These are phyloP conservation scores for Aspergillus jensenii DNA, from an alignment of 2,329 filamentous ascomycete genomes.

Conservation along the genomic window DNA sequence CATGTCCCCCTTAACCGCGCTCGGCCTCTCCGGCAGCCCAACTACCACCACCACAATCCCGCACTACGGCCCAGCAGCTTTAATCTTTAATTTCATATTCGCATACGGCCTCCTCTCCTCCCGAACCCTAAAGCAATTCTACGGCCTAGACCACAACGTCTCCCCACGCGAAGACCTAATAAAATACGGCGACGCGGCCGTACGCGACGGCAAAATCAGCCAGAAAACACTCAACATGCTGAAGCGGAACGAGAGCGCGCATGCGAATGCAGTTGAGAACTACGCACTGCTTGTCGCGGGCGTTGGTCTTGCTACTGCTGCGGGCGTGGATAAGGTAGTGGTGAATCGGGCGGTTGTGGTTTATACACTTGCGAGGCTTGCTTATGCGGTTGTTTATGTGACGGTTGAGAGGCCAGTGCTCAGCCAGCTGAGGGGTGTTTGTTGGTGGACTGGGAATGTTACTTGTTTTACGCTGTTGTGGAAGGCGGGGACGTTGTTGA, in stretches of 20 bases:
- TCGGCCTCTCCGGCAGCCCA: slow-evolving; percentile 20
- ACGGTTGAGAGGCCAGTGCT: slow-evolving; percentile 35
- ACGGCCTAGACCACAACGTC: slow-evolving; percentile 49
- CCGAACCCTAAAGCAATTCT: slow-evolving; percentile 43
- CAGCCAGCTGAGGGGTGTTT: slow-evolving; percentile 37
- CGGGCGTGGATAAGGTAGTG: slow-evolving; percentile 34
- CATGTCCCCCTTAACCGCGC: slow-evolving; percentile 26
- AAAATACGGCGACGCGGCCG: slow-evolving; percentile 47
- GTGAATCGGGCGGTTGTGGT: slow-evolving; percentile 42
- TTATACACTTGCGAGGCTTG: slow-evolving; percentile 45
- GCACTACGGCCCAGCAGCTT: slow-evolving; percentile 25
- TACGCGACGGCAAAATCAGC: slow-evolving; percentile 46
- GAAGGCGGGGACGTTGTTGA: slow-evolving; percentile 17
- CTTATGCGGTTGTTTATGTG: slow-evolving; percentile 44
- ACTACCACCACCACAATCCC: slow-evolving; percentile 7
- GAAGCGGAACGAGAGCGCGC: slow-evolving; percentile 46
- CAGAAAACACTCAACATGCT: slow-evolving; percentile 44
- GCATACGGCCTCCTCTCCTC: slow-evolving; percentile 47
- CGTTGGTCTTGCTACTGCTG: slow-evolving; percentile 41
- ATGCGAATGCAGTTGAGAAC: slow-evolving; percentile 46
- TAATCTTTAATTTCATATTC: slow-evolving; percentile 39
- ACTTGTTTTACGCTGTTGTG: slow-evolving; percentile 42
- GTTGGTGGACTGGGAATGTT: slow-evolving; percentile 48
- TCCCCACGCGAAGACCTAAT: slow-evolving; percentile 48
- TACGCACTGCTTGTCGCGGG: slow-evolving; percentile 32